phyloP scores from a whole-genome alignment of 2,329 filamentous ascomycete genomes.

The Sarocladium kiliense region DNA sequence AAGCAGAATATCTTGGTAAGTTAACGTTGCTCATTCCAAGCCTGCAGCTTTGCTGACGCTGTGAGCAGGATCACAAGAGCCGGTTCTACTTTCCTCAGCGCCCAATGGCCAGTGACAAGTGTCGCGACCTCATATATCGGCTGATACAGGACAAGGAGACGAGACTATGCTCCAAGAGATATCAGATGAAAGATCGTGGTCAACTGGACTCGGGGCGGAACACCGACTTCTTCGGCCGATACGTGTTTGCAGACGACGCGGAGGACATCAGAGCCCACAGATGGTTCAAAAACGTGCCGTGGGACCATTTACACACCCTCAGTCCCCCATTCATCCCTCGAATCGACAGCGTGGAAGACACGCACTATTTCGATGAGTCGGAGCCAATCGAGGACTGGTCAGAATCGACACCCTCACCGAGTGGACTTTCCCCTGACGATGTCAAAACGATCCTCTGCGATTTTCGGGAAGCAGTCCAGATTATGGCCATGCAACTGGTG shows the following conservation, averaged over 20 bases:
- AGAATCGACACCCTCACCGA: constrained; percentile 36
- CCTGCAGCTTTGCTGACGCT: too few species aligned
- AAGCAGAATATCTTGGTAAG: constrained; percentile 79
- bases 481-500: constrained; percentile 39
- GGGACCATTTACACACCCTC: constrained; percentile 67
- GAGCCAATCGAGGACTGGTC: constrained; percentile 63
- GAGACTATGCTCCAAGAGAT: constrained; percentile 72
- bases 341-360: constrained; percentile 64
- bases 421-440: constrained; percentile 22
- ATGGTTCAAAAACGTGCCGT: constrained; percentile 77
- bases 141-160: constrained; percentile 70
- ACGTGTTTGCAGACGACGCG: constrained; percentile 79
- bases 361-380: constrained; percentile 86
- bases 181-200: constrained; percentile 58
- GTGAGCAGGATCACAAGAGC: constrained; percentile 67
- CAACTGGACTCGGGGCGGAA: constrained; percentile 16
- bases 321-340: constrained; percentile 76
- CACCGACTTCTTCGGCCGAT: constrained; percentile 35
- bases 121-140: constrained; percentile 69
- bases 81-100: constrained; percentile 67
- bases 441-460: constrained; percentile 27
- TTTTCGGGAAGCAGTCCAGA: constrained; percentile 36
- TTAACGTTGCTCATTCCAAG: constrained; percentile 10
- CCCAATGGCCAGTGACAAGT: constrained; percentile 61
- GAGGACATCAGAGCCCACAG: constrained; percentile 84